Percentiles rank a stretch among this genome's conserved stretches.
Conservation (phyloP, 1,284 basidiomycete genomes). For the Coniferiporia sulphurascens region DNA sequence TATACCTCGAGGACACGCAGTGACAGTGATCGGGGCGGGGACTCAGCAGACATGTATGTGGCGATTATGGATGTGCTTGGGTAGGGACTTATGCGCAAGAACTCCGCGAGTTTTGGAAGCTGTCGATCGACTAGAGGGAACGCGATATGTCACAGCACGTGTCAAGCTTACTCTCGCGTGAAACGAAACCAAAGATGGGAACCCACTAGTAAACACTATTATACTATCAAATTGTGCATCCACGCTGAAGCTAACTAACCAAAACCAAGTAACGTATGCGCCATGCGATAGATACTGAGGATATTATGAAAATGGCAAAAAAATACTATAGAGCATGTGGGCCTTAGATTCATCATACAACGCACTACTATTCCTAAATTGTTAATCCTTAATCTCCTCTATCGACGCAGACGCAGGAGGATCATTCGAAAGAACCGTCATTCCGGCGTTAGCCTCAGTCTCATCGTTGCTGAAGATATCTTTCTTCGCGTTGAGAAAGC, state of each 20-base stretch:
- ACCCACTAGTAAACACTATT: too few species aligned
- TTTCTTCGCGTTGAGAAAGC: constrained; percentile 13
- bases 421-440: neutral
- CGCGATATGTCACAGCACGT: constrained; percentile 2
- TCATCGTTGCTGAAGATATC: constrained; percentile 8
- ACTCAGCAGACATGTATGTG: neutral
- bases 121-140: neutral
- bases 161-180: neutral
- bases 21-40: neutral
- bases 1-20: constrained; percentile 12
- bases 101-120: too few species aligned
- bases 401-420: constrained; percentile 2
- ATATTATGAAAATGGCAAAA: neutral
- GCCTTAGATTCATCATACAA: neutral
- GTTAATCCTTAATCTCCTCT: constrained; percentile 10
- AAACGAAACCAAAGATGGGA: too few species aligned
- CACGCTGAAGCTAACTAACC: too few species aligned
- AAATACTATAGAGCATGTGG: neutral
- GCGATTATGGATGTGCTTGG: too few species aligned
- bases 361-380: neutral
- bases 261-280: neutral
- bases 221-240: too few species aligned
- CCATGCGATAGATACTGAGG: neutral
- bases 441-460: neutral
- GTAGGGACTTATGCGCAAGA: too few species aligned